Conservation (phyloP, 306 rosid genomes). For the Castanopsis chinensis region DNA sequence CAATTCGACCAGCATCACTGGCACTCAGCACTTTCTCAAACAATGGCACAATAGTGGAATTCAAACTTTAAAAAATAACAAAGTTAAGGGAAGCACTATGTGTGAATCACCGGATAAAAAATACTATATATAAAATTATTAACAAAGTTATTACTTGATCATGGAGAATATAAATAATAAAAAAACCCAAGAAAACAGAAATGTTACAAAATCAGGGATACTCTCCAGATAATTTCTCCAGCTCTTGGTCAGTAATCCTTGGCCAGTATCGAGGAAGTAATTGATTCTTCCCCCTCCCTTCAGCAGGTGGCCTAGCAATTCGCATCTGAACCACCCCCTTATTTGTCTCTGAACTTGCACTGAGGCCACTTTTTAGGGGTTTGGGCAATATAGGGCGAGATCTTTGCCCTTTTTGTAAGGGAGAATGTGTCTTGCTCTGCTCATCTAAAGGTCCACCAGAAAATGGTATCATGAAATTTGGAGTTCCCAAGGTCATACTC, state of each 20-base stretch:
- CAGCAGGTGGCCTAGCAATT: slow-evolving; percentile 90
- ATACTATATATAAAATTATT: not conserved
- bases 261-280: slow-evolving; percentile 99
- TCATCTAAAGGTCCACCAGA: slow-evolving; percentile 51
- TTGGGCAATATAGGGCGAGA: slow-evolving; percentile 73
- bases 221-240: slow-evolving; percentile 91
- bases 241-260: slow-evolving; percentile 90
- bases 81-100: slow-evolving; percentile 50
- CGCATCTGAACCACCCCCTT: slow-evolving; percentile 49
- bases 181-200: not conserved
- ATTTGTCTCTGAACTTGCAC: slow-evolving; percentile 47
- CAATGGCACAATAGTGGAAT: slow-evolving; percentile 86
- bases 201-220: slow-evolving; percentile 50
- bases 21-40: slow-evolving; percentile 98
- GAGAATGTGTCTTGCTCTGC: slow-evolving; percentile 53
- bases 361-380: slow-evolving; percentile 45
- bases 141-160: not conserved
- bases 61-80: slow-evolving; percentile 59
- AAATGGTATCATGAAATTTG: slow-evolving; percentile 50
- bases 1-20: slow-evolving; percentile 99
- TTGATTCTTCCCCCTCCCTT: slow-evolving; percentile 90
- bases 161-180: slow-evolving; percentile 5
- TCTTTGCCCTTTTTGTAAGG: slow-evolving; percentile 63
- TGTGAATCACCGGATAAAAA: not conserved
- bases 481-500: slow-evolving; percentile 70